phyloP scores from a whole-genome alignment of 2,329 filamentous ascomycete genomes.

The Colletotrichum sp. region DNA sequence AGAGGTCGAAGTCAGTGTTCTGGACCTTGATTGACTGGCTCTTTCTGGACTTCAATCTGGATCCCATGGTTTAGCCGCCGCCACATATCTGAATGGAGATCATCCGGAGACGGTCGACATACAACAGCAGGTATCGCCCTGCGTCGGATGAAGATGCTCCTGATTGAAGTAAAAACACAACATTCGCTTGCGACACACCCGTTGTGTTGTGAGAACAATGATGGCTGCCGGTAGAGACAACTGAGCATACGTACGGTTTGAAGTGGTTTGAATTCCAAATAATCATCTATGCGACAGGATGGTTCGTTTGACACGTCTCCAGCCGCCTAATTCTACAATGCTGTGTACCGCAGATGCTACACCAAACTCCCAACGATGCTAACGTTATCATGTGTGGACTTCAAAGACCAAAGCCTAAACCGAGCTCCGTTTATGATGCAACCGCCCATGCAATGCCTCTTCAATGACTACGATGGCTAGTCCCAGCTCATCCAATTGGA shows the following conservation, averaged over 20 bases:
- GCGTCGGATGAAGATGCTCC: neutral
- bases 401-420: neutral
- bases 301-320: neutral
- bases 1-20: neutral
- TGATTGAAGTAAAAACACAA: neutral
- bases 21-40: neutral
- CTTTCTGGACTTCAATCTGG: neutral
- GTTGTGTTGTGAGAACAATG: neutral
- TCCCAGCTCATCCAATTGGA: conserved; percentile 23
- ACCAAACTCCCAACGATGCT: neutral
- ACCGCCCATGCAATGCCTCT: neutral
- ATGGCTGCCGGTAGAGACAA: neutral
- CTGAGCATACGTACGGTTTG: neutral
- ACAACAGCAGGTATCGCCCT: neutral
- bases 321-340: neutral
- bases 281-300: neutral
- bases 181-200: neutral
- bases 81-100: neutral
- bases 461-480: neutral
- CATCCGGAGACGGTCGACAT: neutral
- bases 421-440: neutral
- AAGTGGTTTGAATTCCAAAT: neutral
- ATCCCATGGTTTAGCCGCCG: neutral
- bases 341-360: neutral
- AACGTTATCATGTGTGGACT: neutral